These are phyloP conservation scores for Tulasnella sp. DNA, from an alignment of 768 basidiomycete genomes.

Conservation along the genomic window DNA sequence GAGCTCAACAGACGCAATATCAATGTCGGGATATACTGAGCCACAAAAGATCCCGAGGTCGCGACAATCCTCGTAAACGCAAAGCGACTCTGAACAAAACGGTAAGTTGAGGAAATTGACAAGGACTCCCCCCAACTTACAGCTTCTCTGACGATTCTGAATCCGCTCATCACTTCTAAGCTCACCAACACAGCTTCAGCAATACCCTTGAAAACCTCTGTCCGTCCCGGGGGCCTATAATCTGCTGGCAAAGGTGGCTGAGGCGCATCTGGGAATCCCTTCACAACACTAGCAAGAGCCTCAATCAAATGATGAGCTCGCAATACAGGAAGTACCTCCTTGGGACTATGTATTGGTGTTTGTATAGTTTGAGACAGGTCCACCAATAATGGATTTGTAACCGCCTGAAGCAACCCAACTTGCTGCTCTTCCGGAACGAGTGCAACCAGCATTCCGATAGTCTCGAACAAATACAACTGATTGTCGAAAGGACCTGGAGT, in stretches of 20 bases:
- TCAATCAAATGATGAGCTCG: slow-evolving; percentile 86
- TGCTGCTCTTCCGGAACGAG: slow-evolving; percentile 45
- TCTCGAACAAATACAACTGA: slow-evolving; percentile 91
- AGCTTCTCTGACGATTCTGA: slow-evolving; percentile 82
- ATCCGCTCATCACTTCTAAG: slow-evolving; percentile 74
- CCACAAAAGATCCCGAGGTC: slow-evolving; percentile 74
- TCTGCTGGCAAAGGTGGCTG: slow-evolving; percentile 45
- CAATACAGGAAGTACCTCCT: slow-evolving; percentile 66
- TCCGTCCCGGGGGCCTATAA: slow-evolving; percentile 50
- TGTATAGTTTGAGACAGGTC: slow-evolving; percentile 49
- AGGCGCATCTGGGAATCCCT: slow-evolving; percentile 91
- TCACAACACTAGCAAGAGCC: slow-evolving; percentile 87
- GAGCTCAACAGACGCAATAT: slow-evolving; percentile 74
- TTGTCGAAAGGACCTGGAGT: slow-evolving; percentile 65
- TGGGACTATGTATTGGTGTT: slow-evolving; percentile 39
- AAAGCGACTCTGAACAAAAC: slow-evolving; percentile 56
- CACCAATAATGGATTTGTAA: slow-evolving; percentile 70
- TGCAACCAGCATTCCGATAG: slow-evolving; percentile 67
- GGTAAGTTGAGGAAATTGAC: background rate
- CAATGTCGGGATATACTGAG: slow-evolving; percentile 74
- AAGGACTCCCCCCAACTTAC: slow-evolving; percentile 37
- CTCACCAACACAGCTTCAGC: slow-evolving; percentile 79
- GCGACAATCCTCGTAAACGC: slow-evolving; percentile 89
- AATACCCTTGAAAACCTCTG: slow-evolving; percentile 70
- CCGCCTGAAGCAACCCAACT: slow-evolving; percentile 46